Evolutionary conservation across 2,329 filamentous ascomycete species (phyloP).

Genomic region (Pseudogymnoascus sp.): DNA sequence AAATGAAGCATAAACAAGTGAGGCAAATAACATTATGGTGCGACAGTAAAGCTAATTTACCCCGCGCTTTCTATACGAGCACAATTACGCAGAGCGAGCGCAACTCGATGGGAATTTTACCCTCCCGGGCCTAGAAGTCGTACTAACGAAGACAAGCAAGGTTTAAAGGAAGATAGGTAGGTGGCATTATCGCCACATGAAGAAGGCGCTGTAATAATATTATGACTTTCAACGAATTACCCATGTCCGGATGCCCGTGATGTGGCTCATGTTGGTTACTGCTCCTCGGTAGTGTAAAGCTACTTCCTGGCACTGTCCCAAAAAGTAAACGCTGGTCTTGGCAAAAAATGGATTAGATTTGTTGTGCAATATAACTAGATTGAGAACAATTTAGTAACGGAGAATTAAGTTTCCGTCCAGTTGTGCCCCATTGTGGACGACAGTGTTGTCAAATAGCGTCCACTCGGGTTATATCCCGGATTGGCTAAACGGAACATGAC

Average conservation of each 20-base stretch:
- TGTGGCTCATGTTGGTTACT: neutral
- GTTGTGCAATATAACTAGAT: neutral
- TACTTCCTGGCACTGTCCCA: neutral
- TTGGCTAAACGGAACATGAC: neutral
- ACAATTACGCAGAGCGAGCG: neutral
- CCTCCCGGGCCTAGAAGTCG: no score
- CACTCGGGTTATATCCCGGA: neutral
- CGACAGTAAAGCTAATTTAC: neutral
- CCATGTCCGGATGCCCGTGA: neutral
- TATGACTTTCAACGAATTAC: neutral
- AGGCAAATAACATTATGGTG: neutral
- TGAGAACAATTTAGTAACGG: neutral
- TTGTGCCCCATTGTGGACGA: neutral
- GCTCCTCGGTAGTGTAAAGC: neutral
- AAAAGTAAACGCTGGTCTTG: neutral
- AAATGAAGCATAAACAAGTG: neutral
- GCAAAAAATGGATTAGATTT: neutral
- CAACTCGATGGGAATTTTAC: no score
- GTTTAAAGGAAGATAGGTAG: no score
- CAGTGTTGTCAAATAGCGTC: neutral
- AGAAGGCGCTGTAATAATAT: neutral
- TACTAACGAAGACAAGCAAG: no score
- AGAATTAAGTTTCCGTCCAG: neutral
- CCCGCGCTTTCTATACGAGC: neutral
- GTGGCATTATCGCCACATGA: neutral